Base-by-base conservation (phyloP, 257 asterid species). In the Solanum corneliomulleri region DNA sequence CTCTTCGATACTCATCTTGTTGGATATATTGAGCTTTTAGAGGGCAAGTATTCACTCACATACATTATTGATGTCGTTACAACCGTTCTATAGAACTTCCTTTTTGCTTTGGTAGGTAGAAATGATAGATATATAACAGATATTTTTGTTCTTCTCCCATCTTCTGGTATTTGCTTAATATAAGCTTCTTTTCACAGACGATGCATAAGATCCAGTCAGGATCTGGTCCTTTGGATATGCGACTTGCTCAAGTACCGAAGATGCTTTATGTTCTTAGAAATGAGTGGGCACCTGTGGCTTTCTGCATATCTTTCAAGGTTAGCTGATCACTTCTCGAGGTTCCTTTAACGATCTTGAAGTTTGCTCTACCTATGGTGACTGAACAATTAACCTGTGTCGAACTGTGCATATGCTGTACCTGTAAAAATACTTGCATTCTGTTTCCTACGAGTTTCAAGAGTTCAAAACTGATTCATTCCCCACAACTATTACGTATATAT, bases 281-380 rank as follows among this genome's bases (percentile, higher is more conserved):
- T 88, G 97, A 93, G 42, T 97, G 99, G 99, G 98, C 98, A 14
- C 99, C 99, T 14, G 84, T 11, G 72, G 95, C 99, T 87, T 97
- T 96, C 86, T 97, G 99, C 91, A 93, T 96, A 89, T 97, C 99
- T 21, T 97, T 97, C 74, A 97, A 97, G 98, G 99, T 95, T 42
- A 87, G 83, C 16, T 83, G 70, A 37, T 41, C 27, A 83, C 18
- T 11, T 27, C 14, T 29, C 29, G 49, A 47, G 77, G 14, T 39
- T 8, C 12, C 45, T 78, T 58, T 78, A 35, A 12, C 47, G 56
- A 76, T 15, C 84, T 31, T 77, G 42, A 39, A 23, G 49, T 87
- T 31, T 31, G 23, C 49, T 31, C 3, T 23, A 23, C 52, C 74
- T n/a, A 9, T 81, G 83, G 66, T 3, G 44, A 18, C 85, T 18